Conservation (phyloP, 2,329 filamentous ascomycete species). For the Pseudogymnoascus sp. region DNA sequence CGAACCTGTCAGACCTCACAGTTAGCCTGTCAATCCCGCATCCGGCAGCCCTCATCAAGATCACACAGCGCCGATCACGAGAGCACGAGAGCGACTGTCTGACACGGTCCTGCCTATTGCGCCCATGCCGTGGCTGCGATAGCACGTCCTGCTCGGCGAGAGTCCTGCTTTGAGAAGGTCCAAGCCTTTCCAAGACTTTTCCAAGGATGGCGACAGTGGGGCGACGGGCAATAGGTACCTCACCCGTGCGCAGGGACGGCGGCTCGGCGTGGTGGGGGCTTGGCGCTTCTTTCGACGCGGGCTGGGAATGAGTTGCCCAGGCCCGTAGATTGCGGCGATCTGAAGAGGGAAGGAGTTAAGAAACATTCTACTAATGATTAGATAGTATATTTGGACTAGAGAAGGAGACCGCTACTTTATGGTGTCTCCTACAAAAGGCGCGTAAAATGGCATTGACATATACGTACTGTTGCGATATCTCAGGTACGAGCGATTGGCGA, state of each 20-base stretch:
- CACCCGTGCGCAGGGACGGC: neutral
- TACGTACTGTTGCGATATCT: neutral
- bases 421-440: neutral
- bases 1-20: neutral
- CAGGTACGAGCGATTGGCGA: neutral
- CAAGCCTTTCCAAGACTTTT: constrained; percentile 1
- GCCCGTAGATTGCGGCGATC: neutral
- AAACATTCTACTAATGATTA: neutral
- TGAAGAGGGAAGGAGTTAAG: neutral
- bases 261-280: neutral
- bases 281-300: neutral
- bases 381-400: neutral
- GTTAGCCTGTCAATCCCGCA: neutral
- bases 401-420: neutral
- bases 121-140: neutral
- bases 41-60: neutral
- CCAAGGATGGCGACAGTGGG: constrained; percentile 1
- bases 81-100: neutral
- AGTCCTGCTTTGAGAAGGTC: neutral
- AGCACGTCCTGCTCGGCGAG: neutral
- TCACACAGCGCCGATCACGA: neutral
- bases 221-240: neutral
- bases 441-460: neutral
- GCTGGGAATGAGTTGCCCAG: neutral
- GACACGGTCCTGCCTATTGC: neutral